These are phyloP conservation scores for Gloeopeniophorella convolvens DNA, from an alignment of 768 basidiomycete species.

Conservation along the genomic window DNA sequence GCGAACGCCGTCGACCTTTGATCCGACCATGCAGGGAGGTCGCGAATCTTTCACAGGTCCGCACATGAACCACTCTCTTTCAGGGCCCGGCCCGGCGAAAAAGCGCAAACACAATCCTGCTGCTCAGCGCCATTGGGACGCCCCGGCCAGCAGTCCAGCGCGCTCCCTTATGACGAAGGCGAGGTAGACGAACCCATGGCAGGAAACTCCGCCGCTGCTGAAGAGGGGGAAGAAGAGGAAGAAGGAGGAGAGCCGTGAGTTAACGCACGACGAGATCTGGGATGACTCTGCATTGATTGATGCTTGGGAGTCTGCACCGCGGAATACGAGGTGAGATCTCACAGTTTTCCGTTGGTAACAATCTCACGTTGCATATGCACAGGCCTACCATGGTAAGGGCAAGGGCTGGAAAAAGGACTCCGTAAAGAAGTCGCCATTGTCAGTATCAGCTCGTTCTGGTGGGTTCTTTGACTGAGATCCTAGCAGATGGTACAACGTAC, in stretches of 20 bases:
- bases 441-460: slow-evolving; percentile 28
- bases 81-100: slow-evolving; percentile 15
- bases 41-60: slow-evolving; percentile 7
- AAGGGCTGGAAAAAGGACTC: slow-evolving; percentile 70
- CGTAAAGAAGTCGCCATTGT: slow-evolving; percentile 69
- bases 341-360: neutral
- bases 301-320: slow-evolving; percentile 81
- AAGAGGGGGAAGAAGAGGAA: slow-evolving; percentile 35
- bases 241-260: slow-evolving; percentile 53
- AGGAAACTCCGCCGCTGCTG: slow-evolving; percentile 17
- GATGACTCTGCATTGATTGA: slow-evolving; percentile 78
- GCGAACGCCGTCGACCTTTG: neutral
- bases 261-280: slow-evolving; percentile 76
- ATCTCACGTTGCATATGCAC: no score
- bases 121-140: slow-evolving; percentile 39
- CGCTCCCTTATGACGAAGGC: slow-evolving; percentile 31
- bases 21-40: slow-evolving; percentile 15
- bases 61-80: slow-evolving; percentile 11
- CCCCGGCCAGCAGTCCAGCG: slow-evolving; percentile 25
- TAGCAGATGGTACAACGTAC: slow-evolving; percentile 73
- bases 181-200: neutral
- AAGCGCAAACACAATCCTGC: slow-evolving; percentile 15
- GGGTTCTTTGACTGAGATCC: slow-evolving; percentile 5
- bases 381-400: slow-evolving; percentile 61
- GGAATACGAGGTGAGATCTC: slow-evolving; percentile 57